These are phyloP conservation scores for Raddia guianensis DNA, from an alignment of 176 grass and related monocot species.

Conservation along the genomic window DNA sequence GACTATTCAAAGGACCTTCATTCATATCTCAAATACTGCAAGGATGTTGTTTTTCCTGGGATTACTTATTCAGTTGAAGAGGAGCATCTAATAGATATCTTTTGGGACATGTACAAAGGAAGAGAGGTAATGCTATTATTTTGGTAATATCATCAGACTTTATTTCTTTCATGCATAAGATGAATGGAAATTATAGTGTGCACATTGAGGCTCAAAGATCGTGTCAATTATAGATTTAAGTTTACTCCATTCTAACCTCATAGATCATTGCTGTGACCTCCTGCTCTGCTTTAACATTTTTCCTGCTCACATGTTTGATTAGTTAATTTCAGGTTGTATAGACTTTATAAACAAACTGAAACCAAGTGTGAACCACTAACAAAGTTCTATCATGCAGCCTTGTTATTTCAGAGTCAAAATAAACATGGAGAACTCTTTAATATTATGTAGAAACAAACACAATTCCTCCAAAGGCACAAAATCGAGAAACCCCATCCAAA, in stretches of 20 bases:
- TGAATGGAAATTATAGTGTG: background rate
- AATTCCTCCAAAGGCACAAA: background rate
- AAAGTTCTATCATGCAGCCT: background rate
- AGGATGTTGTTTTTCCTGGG: slow-evolving; percentile 72
- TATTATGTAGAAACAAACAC: slow-evolving; percentile 1
- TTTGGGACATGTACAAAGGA: slow-evolving; percentile 60
- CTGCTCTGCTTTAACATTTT: slow-evolving; percentile 13
- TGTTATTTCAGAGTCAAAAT: slow-evolving; percentile 2
- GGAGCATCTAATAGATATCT: slow-evolving; percentile 59
- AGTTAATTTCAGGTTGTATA: background rate
- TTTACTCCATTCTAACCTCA: background rate
- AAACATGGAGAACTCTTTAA: background rate
- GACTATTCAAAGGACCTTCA: slow-evolving; percentile 72
- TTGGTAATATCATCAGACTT: slow-evolving; percentile 1
- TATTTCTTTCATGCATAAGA: slow-evolving; percentile 8
- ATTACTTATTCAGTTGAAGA: slow-evolving; percentile 62
- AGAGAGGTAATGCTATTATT: slow-evolving; percentile 56
- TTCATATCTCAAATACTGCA: slow-evolving; percentile 84
- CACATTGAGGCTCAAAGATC: background rate
- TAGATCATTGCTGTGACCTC: background rate
- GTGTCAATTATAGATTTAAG: background rate
- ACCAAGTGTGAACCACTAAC: slow-evolving; percentile 14
- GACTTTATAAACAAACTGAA: background rate
- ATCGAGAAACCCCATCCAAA: background rate
- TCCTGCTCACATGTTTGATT: background rate